phyloP scores from a whole-genome alignment of 495 filamentous ascomycete genomes.

The Neurospora sp. region DNA sequence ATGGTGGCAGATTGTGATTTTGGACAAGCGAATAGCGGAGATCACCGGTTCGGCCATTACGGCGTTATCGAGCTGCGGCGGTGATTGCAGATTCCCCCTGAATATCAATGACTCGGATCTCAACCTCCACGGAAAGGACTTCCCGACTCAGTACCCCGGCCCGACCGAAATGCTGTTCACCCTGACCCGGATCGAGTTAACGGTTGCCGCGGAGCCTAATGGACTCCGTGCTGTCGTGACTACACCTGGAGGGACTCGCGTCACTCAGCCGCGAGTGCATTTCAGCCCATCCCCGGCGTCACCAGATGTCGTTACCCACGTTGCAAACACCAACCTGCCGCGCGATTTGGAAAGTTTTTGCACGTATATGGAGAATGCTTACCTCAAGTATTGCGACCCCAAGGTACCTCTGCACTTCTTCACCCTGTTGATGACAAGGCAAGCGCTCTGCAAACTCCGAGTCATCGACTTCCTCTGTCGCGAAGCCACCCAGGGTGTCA shows the following conservation, averaged over 20 bases:
- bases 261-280: slow-evolving; percentile 25
- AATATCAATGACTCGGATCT: slow-evolving; percentile 51
- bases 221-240: slow-evolving; percentile 11
- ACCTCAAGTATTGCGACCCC: slow-evolving; percentile 51
- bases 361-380: slow-evolving; percentile 46
- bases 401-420: slow-evolving; percentile 50
- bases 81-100: slow-evolving; percentile 39
- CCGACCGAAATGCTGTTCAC: slow-evolving; percentile 44
- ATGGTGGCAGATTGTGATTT: slow-evolving; percentile 61
- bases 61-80: slow-evolving; percentile 36
- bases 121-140: slow-evolving; percentile 36
- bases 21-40: slow-evolving; percentile 55
- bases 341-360: slow-evolving; percentile 46
- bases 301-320: slow-evolving; percentile 33
- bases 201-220: slow-evolving; percentile 34
- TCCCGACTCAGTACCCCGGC: slow-evolving; percentile 30
- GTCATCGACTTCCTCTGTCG: slow-evolving; percentile 26
- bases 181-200: slow-evolving; percentile 39
- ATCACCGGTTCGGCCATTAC: slow-evolving; percentile 56
- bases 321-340: slow-evolving; percentile 35
- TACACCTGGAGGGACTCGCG: slow-evolving; percentile 13
- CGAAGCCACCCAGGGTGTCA: slow-evolving; percentile 11
- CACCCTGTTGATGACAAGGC: slow-evolving; percentile 38
- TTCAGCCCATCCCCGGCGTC: slow-evolving; percentile 23
- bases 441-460: slow-evolving; percentile 39